phyloP scores from a whole-genome alignment of 139 green algal genomes.

The Pleodorina starrii region DNA sequence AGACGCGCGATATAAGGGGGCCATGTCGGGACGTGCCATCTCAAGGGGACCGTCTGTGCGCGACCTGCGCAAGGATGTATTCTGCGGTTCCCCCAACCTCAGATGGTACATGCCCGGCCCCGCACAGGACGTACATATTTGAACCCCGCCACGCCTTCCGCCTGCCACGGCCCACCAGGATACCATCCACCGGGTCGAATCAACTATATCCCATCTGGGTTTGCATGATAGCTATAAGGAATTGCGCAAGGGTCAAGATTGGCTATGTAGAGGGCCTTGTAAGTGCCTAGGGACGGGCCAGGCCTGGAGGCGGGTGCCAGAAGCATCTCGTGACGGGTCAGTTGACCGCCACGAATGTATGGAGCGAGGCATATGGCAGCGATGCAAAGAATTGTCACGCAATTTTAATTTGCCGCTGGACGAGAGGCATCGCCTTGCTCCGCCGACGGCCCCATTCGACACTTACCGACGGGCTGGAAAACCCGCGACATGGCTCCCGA shows the following conservation, averaged over 20 bases:
- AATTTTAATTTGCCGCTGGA: background rate
- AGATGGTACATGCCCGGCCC: too few species aligned
- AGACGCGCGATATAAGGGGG: background rate
- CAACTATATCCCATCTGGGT: background rate
- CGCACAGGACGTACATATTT: background rate
- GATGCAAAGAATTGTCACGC: background rate
- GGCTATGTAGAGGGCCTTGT: background rate
- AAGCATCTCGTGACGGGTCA: constrained; percentile 1
- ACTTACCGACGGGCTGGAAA: constrained; percentile 63
- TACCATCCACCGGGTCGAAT: background rate
- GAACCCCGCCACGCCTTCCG: background rate
- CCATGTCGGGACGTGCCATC: background rate
- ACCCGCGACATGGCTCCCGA: constrained; percentile 15
- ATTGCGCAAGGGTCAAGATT: background rate
- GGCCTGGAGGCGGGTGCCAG: background rate
- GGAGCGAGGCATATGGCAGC: background rate
- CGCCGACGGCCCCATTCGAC: background rate
- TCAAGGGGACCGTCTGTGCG: too few species aligned
- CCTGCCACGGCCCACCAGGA: background rate
- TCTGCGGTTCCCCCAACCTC: too few species aligned
- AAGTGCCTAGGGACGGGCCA: background rate
- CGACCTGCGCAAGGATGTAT: too few species aligned
- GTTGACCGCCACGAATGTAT: background rate
- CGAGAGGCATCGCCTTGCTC: background rate
- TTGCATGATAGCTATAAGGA: background rate